Evolutionary conservation across 2,329 filamentous ascomycete genomes (phyloP), one percentile per base, ranked within the genome.

Genomic region (Colletotrichum sp.): DNA sequence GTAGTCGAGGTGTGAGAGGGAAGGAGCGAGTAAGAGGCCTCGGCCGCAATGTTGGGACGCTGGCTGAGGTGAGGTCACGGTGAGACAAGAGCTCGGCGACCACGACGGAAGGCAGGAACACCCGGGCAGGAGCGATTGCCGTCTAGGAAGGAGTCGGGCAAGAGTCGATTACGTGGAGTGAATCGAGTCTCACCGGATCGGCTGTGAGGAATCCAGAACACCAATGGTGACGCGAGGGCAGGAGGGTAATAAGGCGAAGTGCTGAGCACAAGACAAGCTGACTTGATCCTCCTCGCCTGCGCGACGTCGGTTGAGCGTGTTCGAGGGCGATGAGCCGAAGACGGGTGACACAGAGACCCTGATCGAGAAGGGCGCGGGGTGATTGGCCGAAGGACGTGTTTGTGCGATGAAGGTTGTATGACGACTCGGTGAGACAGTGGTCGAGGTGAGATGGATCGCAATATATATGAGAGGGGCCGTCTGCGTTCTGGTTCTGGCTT

Each of bases 351-450:
- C 61, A 57, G 30, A 68, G 39, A 72, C 30, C 48, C 73, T 72
- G 73, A 71, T 66, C 65, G 43, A 68, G 63, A 68, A 63, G 28
- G 63, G 32, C 32, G 57, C 8, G 69, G 30, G 32, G 18, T 21
- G 63, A 68, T 68, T 72, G 69, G 73, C 30, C 57, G 57, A n/a
- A 32, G 24, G 16, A 61, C 10, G 57, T 60, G 43, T 26, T 73
- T 52, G 64, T 73, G 63, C 73, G 57, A 64, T 75, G 57, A 39
- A 72, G 68, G 70, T 65, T 64, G 73, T 73, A 67, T 52, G 63
- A 48, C 70, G 16, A 24, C 34, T 21, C 39, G 57, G 70, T 65
- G 73, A 73, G 32, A 73, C 70, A 75, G 26, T 24, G 32, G 36
- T 57, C 63, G 64, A 68, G 59, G 70, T 60, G 73, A 65, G 43